Evolutionary conservation across 23 red algal genomes (phyloP), one percentile per base, ranked within the genome.

Genomic region (Gracilaria vermiculophylla): DNA sequence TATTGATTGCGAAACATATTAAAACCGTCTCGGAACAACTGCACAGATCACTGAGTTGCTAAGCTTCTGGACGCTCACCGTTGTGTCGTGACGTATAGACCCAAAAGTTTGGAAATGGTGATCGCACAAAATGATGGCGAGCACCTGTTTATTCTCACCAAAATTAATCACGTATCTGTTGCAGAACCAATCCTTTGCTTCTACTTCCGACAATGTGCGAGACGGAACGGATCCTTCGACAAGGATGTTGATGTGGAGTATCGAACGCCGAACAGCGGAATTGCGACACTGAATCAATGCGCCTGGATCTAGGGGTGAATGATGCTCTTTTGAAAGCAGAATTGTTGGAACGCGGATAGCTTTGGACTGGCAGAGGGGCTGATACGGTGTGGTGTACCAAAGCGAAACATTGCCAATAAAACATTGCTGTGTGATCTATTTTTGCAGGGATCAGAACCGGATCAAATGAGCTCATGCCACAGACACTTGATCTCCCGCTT

Each of bases 1-100:
- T 99, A 99, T 74, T 95, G 92, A 77, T 93, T 95, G 65, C 97
- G 92, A 76, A 99, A 99, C 97, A 99, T 99, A 66, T 49, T 92
- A 39, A 76, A 64, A 35, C 17, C 29, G 58, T 64, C 35, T 2
- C 13, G 29, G 29, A 64, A 34, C 12, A 64, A 34, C 9, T 12
- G 5, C 21, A 36, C 28, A 36, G 29, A 35, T 35, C 58, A 1
- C 8, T 32, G 28, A 34, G 31, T 25, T 14, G 15, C 2, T 36
- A 24, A 32, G 23, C 21, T 64, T 35, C 58, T 17, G 16, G 29
- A 64, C 17, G 58, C 58, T 35, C 28, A 24, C 28, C 58, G 29
- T 7, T 16, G 29, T 64, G 12, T 35, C 8, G 58, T 58, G 1
- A 32, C 2, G 29, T 32, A 28, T 64, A 34, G 29, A 64, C 28